Percentiles rank a stretch among this genome's conserved stretches.
Conservation (phyloP, 352 stramenopile species). For the Globisporangium orthogonon region DNA sequence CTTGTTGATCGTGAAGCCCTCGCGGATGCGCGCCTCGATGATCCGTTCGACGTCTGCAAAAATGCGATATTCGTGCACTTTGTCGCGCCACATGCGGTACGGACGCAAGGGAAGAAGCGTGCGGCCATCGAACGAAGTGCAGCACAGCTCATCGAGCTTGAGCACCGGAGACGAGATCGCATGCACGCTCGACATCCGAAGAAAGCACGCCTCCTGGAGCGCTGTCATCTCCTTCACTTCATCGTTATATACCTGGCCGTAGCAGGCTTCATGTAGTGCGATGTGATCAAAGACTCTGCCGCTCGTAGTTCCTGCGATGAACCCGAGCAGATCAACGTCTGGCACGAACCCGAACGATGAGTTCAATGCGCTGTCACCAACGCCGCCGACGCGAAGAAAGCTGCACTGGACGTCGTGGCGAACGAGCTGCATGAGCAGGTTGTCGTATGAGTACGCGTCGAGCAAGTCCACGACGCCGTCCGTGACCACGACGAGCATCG, state of each 20-base stretch:
- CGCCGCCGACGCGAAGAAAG: conserved; percentile 67
- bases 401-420: conserved; percentile 85
- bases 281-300: conserved; percentile 65
- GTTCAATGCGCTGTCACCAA: conserved; percentile 41
- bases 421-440: conserved; percentile 84
- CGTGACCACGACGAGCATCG: conserved; percentile 78
- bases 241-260: conserved; percentile 26
- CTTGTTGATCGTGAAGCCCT: conserved; percentile 85
- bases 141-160: conserved; percentile 62
- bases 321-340: conserved; percentile 71
- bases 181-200: conserved; percentile 63
- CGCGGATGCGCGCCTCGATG: conserved; percentile 68
- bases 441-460: conserved; percentile 78
- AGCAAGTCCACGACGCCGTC: conserved; percentile 82
- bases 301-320: conserved; percentile 64
- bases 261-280: conserved; percentile 46
- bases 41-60: conserved; percentile 76
- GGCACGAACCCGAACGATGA: conserved; percentile 82
- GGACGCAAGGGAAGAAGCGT: conserved; percentile 63
- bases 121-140: conserved; percentile 56
- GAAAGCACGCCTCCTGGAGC: conserved; percentile 52
- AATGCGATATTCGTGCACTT: conserved; percentile 86
- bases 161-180: conserved; percentile 60
- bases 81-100: conserved; percentile 85
- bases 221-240: conserved; percentile 45